phyloP scores from a whole-genome alignment of 1,139 yeast species.

The Candida neerlandica region DNA sequence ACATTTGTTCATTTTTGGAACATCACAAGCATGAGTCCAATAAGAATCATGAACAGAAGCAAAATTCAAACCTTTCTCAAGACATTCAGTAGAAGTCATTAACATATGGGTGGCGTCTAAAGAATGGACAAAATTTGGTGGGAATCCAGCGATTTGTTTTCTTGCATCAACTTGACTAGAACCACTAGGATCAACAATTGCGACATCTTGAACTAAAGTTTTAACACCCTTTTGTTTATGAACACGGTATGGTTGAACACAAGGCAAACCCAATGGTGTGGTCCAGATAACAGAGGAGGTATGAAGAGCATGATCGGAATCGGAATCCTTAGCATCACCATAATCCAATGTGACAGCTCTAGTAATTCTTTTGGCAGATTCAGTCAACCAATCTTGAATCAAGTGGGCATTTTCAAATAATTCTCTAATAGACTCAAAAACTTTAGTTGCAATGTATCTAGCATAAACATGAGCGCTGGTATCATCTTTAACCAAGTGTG shows the following conservation, averaged over 20 bases:
- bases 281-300: slow-evolving; percentile 97
- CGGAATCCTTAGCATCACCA: slow-evolving; percentile 14
- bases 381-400: slow-evolving; percentile 96
- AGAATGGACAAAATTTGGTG: slow-evolving; percentile 95
- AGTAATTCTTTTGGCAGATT: slow-evolving; percentile 78
- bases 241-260: slow-evolving; percentile 93
- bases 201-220: slow-evolving; percentile 83
- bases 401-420: slow-evolving; percentile 90
- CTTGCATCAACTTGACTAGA: slow-evolving; percentile 82
- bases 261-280: slow-evolving; percentile 88
- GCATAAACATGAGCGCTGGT: slow-evolving; percentile 48
- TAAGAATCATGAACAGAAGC: slow-evolving; percentile 98
- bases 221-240: slow-evolving; percentile 61
- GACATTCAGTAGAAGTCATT: slow-evolving; percentile 81
- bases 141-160: slow-evolving; percentile 90
- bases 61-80: slow-evolving; percentile 67
- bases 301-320: slow-evolving; percentile 40
- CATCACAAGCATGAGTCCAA: slow-evolving; percentile 95
- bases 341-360: slow-evolving; percentile 74
- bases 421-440: slow-evolving; percentile 81
- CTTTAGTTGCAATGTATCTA: slow-evolving; percentile 73
- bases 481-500: slow-evolving; percentile 45
- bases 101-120: slow-evolving; percentile 97
- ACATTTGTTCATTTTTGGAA: slow-evolving; percentile 69
- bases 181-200: slow-evolving; percentile 80